Base-by-base conservation (phyloP, 495 filamentous ascomycete genomes). In the Copromyces sp. region DNA sequence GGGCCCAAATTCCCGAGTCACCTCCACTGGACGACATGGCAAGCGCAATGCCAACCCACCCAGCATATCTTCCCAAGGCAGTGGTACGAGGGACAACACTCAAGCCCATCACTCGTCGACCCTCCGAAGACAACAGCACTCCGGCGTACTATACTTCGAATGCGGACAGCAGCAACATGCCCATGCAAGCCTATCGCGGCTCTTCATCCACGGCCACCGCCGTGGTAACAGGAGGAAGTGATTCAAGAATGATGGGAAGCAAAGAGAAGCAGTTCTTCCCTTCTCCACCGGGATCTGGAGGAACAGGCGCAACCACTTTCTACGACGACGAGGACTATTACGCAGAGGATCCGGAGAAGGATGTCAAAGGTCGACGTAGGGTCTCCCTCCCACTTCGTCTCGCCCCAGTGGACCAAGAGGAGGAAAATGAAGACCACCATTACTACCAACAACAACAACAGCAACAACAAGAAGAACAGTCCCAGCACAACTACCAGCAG, bases 31-130 rank as follows among this genome's bases (percentile, higher is more conserved):
- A 61, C 72, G 71, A 72, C 59, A 73, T 69, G 20, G 74, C 73
- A 42, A 77, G 70, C 74, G 78, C 78, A 29, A 80, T 85, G 74
- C 84, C 84, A n/a, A 80, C 82, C 6, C 84, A 85, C 69, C 83
- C 83, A 16, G 84, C 84, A n/a, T 86, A 86, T 72, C 77, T 85
- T 24, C 82, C 84, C 2, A 74, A 74, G 11, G 75, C 79, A 3
- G 68, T 81, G 17, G 81, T 83, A 44, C 77, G 83, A 2, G 78
- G 75, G 29, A 68, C 69, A 4, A 71, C 78, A n/a, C 68, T 76
- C 45, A 72, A 71, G 24, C 32, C 72, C 76, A 32, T 74, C 72
- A 45, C 77, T 53, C 47, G 75, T 70, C 3, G 76, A 75, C 39
- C 71, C 24, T 39, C 72, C 53, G 77, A 79, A 59, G 70, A 70